phyloP scores from a whole-genome alignment of 176 grass and related monocot genomes.

The Typha latifolia region DNA sequence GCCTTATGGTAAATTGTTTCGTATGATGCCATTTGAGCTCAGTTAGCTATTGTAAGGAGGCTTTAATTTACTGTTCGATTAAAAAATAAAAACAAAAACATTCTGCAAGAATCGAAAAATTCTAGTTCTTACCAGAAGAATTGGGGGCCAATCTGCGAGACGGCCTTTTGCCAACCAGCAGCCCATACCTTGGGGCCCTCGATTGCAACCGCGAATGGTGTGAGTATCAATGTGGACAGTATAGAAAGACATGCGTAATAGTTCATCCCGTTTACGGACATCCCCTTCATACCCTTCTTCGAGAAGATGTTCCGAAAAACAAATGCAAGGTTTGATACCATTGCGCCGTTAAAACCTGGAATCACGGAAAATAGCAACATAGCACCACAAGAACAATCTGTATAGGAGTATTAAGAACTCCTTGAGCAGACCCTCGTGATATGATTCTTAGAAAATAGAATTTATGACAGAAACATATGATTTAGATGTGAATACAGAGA shows the following conservation, averaged over 20 bases:
- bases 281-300: slow-evolving; percentile 90
- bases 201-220: slow-evolving; percentile 83
- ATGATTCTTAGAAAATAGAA: slow-evolving; percentile 6
- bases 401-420: background rate
- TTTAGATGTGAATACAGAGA: no score
- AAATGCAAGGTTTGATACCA: slow-evolving; percentile 98
- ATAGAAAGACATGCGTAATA: slow-evolving; percentile 89
- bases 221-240: slow-evolving; percentile 74
- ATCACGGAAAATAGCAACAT: slow-evolving; percentile 13
- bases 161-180: slow-evolving; percentile 77
- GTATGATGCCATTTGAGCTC: no score
- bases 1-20: no score
- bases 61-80: background rate
- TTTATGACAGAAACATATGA: slow-evolving; percentile 1
- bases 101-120: slow-evolving; percentile 11
- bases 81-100: background rate
- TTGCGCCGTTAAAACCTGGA: slow-evolving; percentile 91
- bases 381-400: background rate
- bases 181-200: slow-evolving; percentile 80
- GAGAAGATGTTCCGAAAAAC: slow-evolving; percentile 96
- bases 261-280: slow-evolving; percentile 88
- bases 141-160: slow-evolving; percentile 64
- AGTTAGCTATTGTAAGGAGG: background rate
- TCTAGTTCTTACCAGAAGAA: slow-evolving; percentile 57
- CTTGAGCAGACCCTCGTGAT: slow-evolving; percentile 9